Evolutionary conservation across 805 yeast genomes (phyloP), one percentile per base, ranked within the genome.

Genomic region (Candida saitoana): DNA sequence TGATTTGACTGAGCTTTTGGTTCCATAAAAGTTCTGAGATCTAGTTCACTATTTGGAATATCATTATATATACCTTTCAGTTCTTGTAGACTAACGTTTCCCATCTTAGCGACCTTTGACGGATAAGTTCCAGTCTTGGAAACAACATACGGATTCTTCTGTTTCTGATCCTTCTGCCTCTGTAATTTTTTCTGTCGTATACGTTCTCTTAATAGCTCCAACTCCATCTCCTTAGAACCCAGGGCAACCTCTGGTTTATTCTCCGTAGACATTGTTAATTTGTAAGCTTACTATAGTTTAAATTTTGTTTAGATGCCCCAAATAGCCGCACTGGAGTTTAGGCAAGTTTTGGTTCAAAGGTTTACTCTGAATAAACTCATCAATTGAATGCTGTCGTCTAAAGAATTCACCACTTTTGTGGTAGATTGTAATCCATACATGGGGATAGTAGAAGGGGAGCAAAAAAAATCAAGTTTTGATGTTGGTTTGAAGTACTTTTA

Each of bases 371-470:
- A n/a, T n/a, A n/a, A n/a, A n/a, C n/a, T 29, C 5, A 18, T 25
- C 38, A 36, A 36, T 36, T 36, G 32, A 16, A 40, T 44, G 44
- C 30, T 39, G 41, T 33, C 41, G 14, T 41, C 46, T 9, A 47
- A 70, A 50, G 74, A 69, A 40, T 60, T 62, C 24, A 74, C 80
- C 0, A 59, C 65, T 1, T 77, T 73, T 48, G 63, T 79, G 7
- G 66, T 77, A 12, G 87, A 81, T 53, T 59, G 72, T 11, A 69
- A 76, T 8, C 63, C 66, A 54, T 48, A 73, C 48, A 53, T 71
- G 79, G 56, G 71, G 60, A 30, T 61, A 48, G 43, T 58, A 55
- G 18, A 56, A 63, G 30, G 58, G 66, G 63, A 67, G 53, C 44
- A 73, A 65, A 48, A 20, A 12, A 69, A 62, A 15, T 71, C 59